Evolutionary conservation across 495 filamentous ascomycete species (phyloP), one percentile per base, ranked within the genome.

Genomic region (Penicillium diatomitis): DNA sequence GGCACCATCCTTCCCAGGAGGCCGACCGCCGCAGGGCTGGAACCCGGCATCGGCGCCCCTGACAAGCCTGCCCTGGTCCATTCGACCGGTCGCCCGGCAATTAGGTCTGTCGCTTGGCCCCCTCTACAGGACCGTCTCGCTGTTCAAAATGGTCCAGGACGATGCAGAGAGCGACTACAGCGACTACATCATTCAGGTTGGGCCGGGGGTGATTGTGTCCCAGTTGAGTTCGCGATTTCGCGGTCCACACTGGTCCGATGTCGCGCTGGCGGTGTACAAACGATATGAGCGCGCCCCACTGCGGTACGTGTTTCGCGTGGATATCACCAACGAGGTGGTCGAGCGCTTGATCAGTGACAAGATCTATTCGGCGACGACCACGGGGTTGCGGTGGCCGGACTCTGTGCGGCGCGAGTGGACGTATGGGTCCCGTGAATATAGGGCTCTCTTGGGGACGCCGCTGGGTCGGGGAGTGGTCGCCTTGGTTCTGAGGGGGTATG

Each of bases 171-270:
- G 30, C 34, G 44, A 41, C 37, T 32, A 37, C 5, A 53, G 49
- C 29, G 38, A 47, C 4, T 48, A 53, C 30, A n/a, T 48, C 30
- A 31, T 50, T 11, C 39, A 42, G 11, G 40, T 47, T 3, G 43
- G 43, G 2, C 52, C 47, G 5, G 43, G 44, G 2, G 37, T 41
- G 33, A 46, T 54, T 27, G 49, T 47, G 10, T 37, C 52, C 4
- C 35, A 47, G 8, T 12, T 39, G 12, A 39, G 44, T 31, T n/a
- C 27, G 3, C 43, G 50, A 31, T 41, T 32, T 11, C 20, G 48
- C 9, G 49, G 52, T 6, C 47, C 43, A 12, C 43, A 54, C 39
- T 50, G 47, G 52, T 50, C 52, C 7, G 52, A 54, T 5, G 49
- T 54, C 4, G 47, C 44, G 5, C 30, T 47, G n/a, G 52, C 52